These are phyloP conservation scores for Asterophora parasitica DNA, from an alignment of 768 basidiomycete species.

Conservation along the genomic window DNA sequence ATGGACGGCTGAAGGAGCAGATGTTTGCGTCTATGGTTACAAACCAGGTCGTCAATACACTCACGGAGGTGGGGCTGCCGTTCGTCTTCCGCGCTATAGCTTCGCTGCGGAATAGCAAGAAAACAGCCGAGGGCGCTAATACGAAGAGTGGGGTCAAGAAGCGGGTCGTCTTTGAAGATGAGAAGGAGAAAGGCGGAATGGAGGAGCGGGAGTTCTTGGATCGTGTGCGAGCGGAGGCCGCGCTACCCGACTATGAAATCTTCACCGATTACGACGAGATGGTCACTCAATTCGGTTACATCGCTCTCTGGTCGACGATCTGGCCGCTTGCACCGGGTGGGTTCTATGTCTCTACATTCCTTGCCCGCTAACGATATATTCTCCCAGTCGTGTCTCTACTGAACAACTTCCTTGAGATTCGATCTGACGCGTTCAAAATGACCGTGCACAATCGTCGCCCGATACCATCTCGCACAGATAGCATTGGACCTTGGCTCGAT, in stretches of 20 bases:
- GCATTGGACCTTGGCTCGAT: conserved; percentile 93
- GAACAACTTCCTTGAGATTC: conserved; percentile 90
- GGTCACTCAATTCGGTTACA: conserved; percentile 93
- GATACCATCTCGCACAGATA: conserved; percentile 81
- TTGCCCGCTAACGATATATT: background rate
- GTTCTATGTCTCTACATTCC: conserved; percentile 16
- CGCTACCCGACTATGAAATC: conserved; percentile 73
- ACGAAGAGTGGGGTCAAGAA: conserved; percentile 43
- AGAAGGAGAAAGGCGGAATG: conserved; percentile 47
- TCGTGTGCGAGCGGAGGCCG: conserved; percentile 68
- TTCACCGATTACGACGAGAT: conserved; percentile 95
- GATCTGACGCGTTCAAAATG: conserved; percentile 95
- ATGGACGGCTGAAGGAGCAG: conserved; percentile 75
- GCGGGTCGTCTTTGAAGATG: conserved; percentile 69
- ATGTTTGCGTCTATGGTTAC: conserved; percentile 93
- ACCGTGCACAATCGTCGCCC: conserved; percentile 79
- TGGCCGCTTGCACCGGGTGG: conserved; percentile 86
- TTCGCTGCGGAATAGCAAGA: conserved; percentile 40
- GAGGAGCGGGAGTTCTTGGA: conserved; percentile 81
- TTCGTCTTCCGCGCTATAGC: conserved; percentile 61
- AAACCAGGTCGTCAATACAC: conserved; percentile 76
- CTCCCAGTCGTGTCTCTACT: conserved; percentile 68
- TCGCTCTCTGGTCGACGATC: conserved; percentile 87
- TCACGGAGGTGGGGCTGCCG: conserved; percentile 79
- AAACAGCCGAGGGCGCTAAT: conserved; percentile 21